phyloP scores from a whole-genome alignment of 2,329 filamentous ascomycete species.

The Exophiala calicioides region DNA sequence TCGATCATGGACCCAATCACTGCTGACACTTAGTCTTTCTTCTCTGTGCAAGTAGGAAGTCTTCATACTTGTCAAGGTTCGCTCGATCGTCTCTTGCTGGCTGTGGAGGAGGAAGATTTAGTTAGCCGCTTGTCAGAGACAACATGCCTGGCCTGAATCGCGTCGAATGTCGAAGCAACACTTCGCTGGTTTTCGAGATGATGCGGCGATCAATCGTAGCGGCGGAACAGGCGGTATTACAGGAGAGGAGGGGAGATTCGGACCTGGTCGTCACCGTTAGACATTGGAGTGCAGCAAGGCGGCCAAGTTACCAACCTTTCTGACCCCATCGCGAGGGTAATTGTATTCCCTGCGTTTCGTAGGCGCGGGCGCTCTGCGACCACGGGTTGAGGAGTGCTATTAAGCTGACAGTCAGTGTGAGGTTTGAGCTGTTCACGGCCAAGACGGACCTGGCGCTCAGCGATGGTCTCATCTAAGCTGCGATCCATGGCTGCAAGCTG shows the following conservation, averaged over 20 bases:
- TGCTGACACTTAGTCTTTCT: constrained; percentile 37
- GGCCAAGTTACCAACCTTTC: constrained; percentile 66
- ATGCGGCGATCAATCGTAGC: constrained; percentile 25
- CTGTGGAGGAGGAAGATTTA: constrained; percentile 44
- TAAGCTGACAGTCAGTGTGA: constrained; percentile 6
- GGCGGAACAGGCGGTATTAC: constrained; percentile 22
- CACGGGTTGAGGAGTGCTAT: constrained; percentile 28
- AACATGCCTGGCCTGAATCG: constrained; percentile 37
- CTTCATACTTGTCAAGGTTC: constrained; percentile 47
- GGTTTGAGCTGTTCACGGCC: too few species aligned
- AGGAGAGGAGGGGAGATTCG: constrained; percentile 24
- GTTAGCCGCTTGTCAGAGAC: constrained; percentile 50
- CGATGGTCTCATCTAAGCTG: constrained; percentile 65
- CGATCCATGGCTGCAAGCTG: constrained; percentile 58
- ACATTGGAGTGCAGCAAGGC: constrained; percentile 46
- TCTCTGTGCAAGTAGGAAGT: constrained; percentile 12
- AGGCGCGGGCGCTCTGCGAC: constrained; percentile 38
- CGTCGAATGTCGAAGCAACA: constrained; percentile 35
- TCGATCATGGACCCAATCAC: constrained; percentile 93
- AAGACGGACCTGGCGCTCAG: constrained; percentile 57
- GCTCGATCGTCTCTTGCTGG: constrained; percentile 47
- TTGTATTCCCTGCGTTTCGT: constrained; percentile 48
- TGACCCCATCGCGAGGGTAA: constrained; percentile 78
- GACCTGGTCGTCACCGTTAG: constrained; percentile 26
- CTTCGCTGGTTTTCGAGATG: constrained; percentile 20